A percentile compares a stretch with the other conserved stretches of the same genome.
Conservation (phyloP, 805 yeast genomes). For the Yarrowia keelungensis region DNA sequence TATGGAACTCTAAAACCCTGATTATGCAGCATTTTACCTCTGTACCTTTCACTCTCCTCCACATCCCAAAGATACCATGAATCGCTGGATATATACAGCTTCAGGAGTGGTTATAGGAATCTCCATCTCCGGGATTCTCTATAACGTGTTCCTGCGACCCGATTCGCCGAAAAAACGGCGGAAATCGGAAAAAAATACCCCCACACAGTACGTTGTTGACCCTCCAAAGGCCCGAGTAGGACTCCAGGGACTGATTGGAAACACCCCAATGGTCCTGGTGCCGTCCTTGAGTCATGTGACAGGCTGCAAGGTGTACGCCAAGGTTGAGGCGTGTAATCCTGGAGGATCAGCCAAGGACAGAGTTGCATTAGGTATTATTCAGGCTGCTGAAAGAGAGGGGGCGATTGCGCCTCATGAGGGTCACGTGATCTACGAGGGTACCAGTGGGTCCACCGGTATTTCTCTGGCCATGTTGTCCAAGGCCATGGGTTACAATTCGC, state of each 20-base stretch:
- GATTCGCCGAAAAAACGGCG: background rate
- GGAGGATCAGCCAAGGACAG: conserved; percentile 97
- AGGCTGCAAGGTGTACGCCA: conserved; percentile 85
- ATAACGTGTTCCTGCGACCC: background rate
- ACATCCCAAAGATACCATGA: conserved; percentile 13
- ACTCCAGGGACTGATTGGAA: conserved; percentile 81
- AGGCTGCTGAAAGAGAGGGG: conserved; percentile 68
- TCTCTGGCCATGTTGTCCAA: conserved; percentile 90
- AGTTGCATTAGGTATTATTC: conserved; percentile 84
- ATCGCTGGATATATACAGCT: conserved; percentile 21
- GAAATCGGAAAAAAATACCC: conserved; percentile 2
- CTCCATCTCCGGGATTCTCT: conserved; percentile 24
- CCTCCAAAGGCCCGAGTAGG: conserved; percentile 52
- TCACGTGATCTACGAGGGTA: conserved; percentile 89
- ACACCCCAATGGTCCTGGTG: conserved; percentile 83
- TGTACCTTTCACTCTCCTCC: background rate
- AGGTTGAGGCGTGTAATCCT: conserved; percentile 83
- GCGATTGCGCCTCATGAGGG: conserved; percentile 64
- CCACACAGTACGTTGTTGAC: background rate
- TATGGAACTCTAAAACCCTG: conserved; percentile 12
- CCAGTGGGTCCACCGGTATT: conserved; percentile 96
- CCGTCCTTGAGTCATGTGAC: conserved; percentile 73
- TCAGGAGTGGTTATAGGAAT: conserved; percentile 17
- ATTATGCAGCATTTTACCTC: conserved; percentile 17
- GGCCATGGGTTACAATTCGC: conserved; percentile 86